Conservation (phyloP, 352 stramenopile species). For the Phytophthora foliorum region DNA sequence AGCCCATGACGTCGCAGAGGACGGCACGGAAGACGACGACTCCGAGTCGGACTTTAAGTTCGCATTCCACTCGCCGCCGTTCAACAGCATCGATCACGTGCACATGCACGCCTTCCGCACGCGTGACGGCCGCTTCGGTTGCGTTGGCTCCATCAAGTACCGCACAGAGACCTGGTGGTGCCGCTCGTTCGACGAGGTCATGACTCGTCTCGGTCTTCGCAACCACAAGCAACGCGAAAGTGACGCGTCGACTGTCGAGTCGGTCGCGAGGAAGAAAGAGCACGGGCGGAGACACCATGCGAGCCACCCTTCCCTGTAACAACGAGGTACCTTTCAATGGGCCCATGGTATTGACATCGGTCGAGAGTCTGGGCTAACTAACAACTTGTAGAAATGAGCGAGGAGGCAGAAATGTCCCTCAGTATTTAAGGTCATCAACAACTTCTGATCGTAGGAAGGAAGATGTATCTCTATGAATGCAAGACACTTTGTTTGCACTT, state of each 20-base stretch:
- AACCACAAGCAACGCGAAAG: conserved; percentile 17
- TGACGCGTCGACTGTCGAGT: conserved; percentile 16
- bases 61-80: conserved; percentile 86
- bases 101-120: conserved; percentile 90
- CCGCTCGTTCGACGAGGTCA: conserved; percentile 80
- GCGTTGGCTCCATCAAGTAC: conserved; percentile 86
- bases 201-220: conserved; percentile 49
- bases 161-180: conserved; percentile 90
- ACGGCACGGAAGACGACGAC: conserved; percentile 35
- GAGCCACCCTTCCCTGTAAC: conserved; percentile 24
- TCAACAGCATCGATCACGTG: conserved; percentile 93
- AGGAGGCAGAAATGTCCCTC: background rate
- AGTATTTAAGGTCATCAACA: conserved; percentile 34
- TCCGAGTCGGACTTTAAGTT: conserved; percentile 70
- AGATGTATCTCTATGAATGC: conserved; percentile 17
- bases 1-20: conserved; percentile 18
- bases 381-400: conserved; percentile 18
- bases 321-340: conserved; percentile 25
- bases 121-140: conserved; percentile 65
- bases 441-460: conserved; percentile 32
- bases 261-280: conserved; percentile 14
- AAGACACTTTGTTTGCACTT: conserved; percentile 4
- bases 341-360: conserved; percentile 27
- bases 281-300: conserved; percentile 26
- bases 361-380: conserved; percentile 35